phyloP scores from a whole-genome alignment of 345 rosid species.

The Erodium maritimum region DNA sequence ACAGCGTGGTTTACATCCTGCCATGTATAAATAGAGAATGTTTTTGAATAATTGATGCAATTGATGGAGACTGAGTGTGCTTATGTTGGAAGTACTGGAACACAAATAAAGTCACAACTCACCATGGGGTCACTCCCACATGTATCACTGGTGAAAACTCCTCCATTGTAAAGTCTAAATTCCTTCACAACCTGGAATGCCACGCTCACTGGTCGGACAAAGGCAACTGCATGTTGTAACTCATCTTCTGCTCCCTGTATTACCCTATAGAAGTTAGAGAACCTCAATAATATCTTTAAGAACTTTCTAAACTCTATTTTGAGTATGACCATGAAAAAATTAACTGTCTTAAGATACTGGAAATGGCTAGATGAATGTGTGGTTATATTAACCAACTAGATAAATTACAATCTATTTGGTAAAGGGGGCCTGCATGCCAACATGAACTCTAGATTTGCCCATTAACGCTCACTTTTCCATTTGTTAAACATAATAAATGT shows the following conservation, averaged over 20 bases:
- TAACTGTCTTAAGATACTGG: neutral
- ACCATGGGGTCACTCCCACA: conserved; percentile 78
- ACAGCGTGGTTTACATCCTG: conserved; percentile 99
- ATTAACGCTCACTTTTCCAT: too few relatives aligned
- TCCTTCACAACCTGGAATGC: conserved; percentile 65
- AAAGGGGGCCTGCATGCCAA: too few relatives aligned
- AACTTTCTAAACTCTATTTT: neutral
- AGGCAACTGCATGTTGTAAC: conserved; percentile 79
- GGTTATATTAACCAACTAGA: neutral
- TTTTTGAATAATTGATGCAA: neutral
- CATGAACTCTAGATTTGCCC: too few relatives aligned
- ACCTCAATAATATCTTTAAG: neutral
- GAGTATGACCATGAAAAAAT: neutral
- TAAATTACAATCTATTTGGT: too few relatives aligned
- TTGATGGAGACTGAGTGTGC: neutral
- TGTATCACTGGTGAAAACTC: conserved; percentile 58
- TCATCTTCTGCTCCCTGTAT: conserved; percentile 89
- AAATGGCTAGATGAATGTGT: neutral
- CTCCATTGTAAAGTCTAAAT: conserved; percentile 62
- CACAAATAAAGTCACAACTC: conserved; percentile 15
- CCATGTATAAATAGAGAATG: neutral
- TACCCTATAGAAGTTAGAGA: neutral
- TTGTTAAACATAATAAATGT: too few relatives aligned
- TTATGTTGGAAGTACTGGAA: too few relatives aligned
- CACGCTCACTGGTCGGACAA: conserved; percentile 81